Percentiles rank a stretch among this genome's conserved stretches.
Conservation (phyloP, 2,329 filamentous ascomycete genomes). For the Salinomyces thailandicus region DNA sequence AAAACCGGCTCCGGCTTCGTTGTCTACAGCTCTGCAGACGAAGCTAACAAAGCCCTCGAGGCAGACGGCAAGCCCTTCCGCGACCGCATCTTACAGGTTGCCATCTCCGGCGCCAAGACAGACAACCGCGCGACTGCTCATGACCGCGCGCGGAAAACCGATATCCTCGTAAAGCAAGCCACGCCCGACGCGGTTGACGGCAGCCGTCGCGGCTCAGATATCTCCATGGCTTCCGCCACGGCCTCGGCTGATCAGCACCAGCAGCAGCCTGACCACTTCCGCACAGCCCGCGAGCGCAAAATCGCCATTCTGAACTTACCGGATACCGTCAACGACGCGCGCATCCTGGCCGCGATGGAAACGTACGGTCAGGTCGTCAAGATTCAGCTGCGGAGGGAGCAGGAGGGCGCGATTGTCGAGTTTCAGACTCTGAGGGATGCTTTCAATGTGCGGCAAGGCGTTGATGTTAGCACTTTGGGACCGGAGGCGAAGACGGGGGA, state of each 20-base stretch:
- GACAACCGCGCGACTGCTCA: constrained; percentile 16
- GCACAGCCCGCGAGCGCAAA: constrained; percentile 48
- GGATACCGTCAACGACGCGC: constrained; percentile 83
- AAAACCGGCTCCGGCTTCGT: constrained; percentile 74
- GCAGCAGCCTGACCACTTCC: constrained; percentile 11
- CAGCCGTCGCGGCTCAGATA: constrained; percentile 20
- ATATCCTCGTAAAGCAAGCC: constrained; percentile 22
- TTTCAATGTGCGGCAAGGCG: constrained; percentile 53
- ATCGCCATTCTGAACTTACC: constrained; percentile 76
- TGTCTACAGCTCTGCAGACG: constrained; percentile 53
- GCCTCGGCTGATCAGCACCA: constrained; percentile 6
- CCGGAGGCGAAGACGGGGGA: constrained; percentile 37
- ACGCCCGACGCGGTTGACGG: constrained; percentile 10
- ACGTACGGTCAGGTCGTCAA: constrained; percentile 62
- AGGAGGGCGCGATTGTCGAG: constrained; percentile 78
- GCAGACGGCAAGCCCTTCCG: constrained; percentile 26
- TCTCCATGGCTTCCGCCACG: constrained; percentile 17
- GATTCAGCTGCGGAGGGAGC: constrained; percentile 67
- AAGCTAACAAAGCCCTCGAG: constrained; percentile 24
- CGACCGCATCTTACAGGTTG: constrained; percentile 26
- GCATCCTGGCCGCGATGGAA: constrained; percentile 63
- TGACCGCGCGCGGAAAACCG: constrained; percentile 21
- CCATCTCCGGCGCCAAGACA: constrained; percentile 20
- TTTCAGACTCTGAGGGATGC: constrained; percentile 60
- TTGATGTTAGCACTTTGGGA: constrained; percentile 32